A percentile compares a stretch with the other conserved stretches of the same genome.
phyloP scores from a whole-genome alignment of 208 protist species.

The Trypanosomatidae sp. region DNA sequence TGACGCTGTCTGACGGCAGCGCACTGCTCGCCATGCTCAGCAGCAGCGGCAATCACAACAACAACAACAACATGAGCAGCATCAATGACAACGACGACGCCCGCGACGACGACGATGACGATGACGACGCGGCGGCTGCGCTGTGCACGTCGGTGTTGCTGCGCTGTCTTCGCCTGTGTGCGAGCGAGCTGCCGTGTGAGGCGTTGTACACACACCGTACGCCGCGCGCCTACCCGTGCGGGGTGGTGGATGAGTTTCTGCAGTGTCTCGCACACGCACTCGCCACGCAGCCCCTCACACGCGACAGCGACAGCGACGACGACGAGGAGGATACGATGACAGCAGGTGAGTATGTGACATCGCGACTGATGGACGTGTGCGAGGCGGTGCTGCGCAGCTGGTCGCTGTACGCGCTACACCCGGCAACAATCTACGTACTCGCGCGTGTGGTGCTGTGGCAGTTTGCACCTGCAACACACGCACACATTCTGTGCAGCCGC shows the following conservation, averaged over 20 bases:
- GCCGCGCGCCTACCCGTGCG: constrained; percentile 16
- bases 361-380: constrained; percentile 9
- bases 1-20: no score
- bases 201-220: constrained; percentile 36
- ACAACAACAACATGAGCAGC: no score
- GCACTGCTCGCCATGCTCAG: no score
- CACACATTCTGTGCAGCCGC: no score
- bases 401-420: constrained; percentile 73
- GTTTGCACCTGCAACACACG: constrained; percentile 25
- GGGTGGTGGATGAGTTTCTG: constrained; percentile 63
- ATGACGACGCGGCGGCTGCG: constrained; percentile 1
- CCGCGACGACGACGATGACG: no score
- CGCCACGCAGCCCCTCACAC: no score
- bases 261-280: constrained; percentile 39
- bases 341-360: no score
- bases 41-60: no score
- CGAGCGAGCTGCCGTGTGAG: constrained; percentile 30
- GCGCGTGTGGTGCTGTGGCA: constrained; percentile 63
- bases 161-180: constrained; percentile 44
- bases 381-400: constrained; percentile 54
- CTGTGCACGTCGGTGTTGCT: constrained; percentile 21
- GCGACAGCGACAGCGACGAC: neutral
- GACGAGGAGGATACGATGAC: neutral
- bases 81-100: no score
- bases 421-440: constrained; percentile 60